Evolutionary conservation across 2,329 filamentous ascomycete genomes (phyloP).

Genomic region (Fusarium liriodendri): DNA sequence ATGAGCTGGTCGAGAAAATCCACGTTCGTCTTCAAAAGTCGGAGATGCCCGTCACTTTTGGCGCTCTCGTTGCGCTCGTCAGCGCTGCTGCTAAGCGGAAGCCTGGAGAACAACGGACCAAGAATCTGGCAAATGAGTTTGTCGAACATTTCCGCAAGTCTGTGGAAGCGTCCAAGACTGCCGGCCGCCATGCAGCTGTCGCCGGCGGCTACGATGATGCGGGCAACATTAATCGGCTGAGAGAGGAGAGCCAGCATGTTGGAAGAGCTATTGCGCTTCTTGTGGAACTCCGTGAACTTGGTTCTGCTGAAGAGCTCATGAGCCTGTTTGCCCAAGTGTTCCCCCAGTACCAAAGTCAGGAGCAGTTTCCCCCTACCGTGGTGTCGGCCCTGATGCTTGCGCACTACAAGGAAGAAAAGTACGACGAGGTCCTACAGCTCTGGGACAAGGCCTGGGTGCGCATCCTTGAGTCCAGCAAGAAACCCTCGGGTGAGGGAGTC

Average conservation of each 20-base stretch:
- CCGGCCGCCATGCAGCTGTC: neutral
- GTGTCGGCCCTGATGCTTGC: slow-evolving; percentile 76
- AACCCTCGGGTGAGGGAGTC: slow-evolving; percentile 43
- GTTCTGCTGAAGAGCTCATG: slow-evolving; percentile 68
- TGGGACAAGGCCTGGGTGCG: slow-evolving; percentile 73
- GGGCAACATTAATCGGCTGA: slow-evolving; percentile 37
- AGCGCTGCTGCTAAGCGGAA: slow-evolving; percentile 46
- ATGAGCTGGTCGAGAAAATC: slow-evolving; percentile 55
- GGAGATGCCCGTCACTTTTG: slow-evolving; percentile 56
- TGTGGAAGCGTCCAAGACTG: slow-evolving; percentile 13
- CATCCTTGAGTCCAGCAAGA: slow-evolving; percentile 54
- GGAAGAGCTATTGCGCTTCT: slow-evolving; percentile 51
- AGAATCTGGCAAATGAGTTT: slow-evolving; percentile 44
- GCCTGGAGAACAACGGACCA: slow-evolving; percentile 39
- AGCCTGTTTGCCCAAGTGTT: slow-evolving; percentile 61
- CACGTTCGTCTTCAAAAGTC: slow-evolving; percentile 56
- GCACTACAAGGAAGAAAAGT: slow-evolving; percentile 67
- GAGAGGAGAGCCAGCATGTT: slow-evolving; percentile 43
- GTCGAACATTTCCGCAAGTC: slow-evolving; percentile 44
- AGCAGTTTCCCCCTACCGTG: slow-evolving; percentile 63
- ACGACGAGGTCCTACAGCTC: slow-evolving; percentile 70
- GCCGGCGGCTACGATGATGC: neutral
- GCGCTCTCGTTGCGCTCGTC: slow-evolving; percentile 56
- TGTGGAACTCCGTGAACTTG: slow-evolving; percentile 54
- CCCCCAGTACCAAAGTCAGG: slow-evolving; percentile 45